These are phyloP conservation scores for Cyberlindnera suaveolens DNA, from an alignment of 805 yeast species.

Conservation along the genomic window DNA sequence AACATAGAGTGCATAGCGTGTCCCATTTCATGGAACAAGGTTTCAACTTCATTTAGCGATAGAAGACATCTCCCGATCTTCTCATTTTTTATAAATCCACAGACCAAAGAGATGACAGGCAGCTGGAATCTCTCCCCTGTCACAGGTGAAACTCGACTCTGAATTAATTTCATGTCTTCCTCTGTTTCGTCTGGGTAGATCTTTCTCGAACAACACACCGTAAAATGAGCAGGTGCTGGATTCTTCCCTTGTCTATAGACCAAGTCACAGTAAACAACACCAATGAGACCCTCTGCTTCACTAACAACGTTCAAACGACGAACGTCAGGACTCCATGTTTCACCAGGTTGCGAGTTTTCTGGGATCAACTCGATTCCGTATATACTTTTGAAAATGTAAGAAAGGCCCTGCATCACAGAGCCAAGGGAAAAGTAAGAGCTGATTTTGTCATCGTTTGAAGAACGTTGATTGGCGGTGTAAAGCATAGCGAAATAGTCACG, in stretches of 20 bases:
- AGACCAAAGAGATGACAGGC: slow-evolving; percentile 85
- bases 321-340: slow-evolving; percentile 86
- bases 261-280: slow-evolving; percentile 82
- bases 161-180: slow-evolving; percentile 30
- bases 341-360: slow-evolving; percentile 56
- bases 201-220: slow-evolving; percentile 88
- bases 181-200: slow-evolving; percentile 50
- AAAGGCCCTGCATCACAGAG: slow-evolving; percentile 77
- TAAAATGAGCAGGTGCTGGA: slow-evolving; percentile 90
- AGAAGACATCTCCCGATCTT: slow-evolving; percentile 50
- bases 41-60: slow-evolving; percentile 76
- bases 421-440: slow-evolving; percentile 78
- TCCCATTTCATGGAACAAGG: slow-evolving; percentile 97
- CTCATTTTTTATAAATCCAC: slow-evolving; percentile 57
- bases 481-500: slow-evolving; percentile 57
- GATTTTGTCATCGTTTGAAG: slow-evolving; percentile 41
- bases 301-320: slow-evolving; percentile 73
- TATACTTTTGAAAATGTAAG: slow-evolving; percentile 57
- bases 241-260: slow-evolving; percentile 73
- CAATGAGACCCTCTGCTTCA: slow-evolving; percentile 56
- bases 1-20: slow-evolving; percentile 98
- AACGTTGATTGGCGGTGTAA: slow-evolving; percentile 25
- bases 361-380: slow-evolving; percentile 79
- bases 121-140: slow-evolving; percentile 57
- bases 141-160: slow-evolving; percentile 27